These are phyloP conservation scores for Naganishia onofrii DNA, from an alignment of 768 basidiomycete genomes.

Conservation along the genomic window DNA sequence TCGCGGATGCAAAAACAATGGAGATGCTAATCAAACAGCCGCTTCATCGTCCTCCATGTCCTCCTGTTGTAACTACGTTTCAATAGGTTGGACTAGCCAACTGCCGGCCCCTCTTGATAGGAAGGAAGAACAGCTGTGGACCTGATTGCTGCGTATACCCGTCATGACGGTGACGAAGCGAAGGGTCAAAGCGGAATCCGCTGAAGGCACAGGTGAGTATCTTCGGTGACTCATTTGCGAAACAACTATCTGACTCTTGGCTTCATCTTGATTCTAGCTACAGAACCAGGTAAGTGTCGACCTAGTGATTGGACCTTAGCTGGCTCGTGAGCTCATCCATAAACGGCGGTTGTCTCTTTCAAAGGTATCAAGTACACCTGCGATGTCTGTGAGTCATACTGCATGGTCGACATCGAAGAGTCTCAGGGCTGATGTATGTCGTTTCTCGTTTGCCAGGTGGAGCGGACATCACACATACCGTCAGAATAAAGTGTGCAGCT, in stretches of 20 bases:
- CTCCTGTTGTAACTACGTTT: no score
- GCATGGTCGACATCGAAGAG: background rate
- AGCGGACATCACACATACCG: slow-evolving; percentile 89
- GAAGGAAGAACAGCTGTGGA: background rate
- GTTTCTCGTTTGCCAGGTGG: slow-evolving; percentile 53
- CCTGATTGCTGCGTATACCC: background rate
- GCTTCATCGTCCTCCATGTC: background rate
- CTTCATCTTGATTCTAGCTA: slow-evolving; percentile 31
- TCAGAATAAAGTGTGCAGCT: slow-evolving; percentile 90
- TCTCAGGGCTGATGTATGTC: background rate
- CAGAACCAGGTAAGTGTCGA: slow-evolving; percentile 45
- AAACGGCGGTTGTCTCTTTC: background rate
- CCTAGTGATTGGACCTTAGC: background rate
- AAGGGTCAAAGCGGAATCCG: slow-evolving; percentile 40
- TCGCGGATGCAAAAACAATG: background rate
- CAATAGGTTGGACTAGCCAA: no score
- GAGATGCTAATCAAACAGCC: background rate
- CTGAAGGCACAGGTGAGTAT: slow-evolving; percentile 41
- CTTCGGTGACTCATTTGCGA: background rate
- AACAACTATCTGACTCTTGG: background rate
- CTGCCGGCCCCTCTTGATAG: no score
- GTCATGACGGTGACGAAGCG: slow-evolving; percentile 50
- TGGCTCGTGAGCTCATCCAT: background rate
- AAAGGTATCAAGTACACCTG: slow-evolving; percentile 51
- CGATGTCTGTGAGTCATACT: slow-evolving; percentile 43